These are phyloP conservation scores for Tylopilus sp. DNA, from an alignment of 768 basidiomycete species.

Conservation along the genomic window DNA sequence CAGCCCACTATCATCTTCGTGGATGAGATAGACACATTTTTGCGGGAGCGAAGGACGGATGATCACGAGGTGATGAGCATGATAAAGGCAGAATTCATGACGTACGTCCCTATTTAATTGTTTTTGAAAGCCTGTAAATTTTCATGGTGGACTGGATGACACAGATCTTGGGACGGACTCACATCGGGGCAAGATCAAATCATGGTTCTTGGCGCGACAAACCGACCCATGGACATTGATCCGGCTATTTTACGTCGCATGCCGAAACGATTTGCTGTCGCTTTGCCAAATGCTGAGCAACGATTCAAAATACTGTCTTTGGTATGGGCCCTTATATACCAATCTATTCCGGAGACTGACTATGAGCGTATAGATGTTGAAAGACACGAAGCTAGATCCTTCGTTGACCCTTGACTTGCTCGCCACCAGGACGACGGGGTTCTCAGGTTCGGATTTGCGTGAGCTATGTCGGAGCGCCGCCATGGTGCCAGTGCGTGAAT, in stretches of 20 bases:
- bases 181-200: slow-evolving; percentile 78
- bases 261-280: slow-evolving; percentile 92
- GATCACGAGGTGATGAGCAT: slow-evolving; percentile 98
- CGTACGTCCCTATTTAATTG: slow-evolving; percentile 44
- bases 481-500: slow-evolving; percentile 88
- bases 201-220: slow-evolving; percentile 91
- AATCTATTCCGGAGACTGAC: background rate
- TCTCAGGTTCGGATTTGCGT: slow-evolving; percentile 87
- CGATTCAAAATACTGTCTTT: slow-evolving; percentile 80
- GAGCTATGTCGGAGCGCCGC: slow-evolving; percentile 93
- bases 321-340: slow-evolving; percentile 38
- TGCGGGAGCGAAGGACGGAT: slow-evolving; percentile 79
- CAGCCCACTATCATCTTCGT: slow-evolving; percentile 98
- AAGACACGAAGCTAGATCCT: slow-evolving; percentile 64
- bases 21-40: slow-evolving; percentile 96
- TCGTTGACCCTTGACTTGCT: slow-evolving; percentile 60
- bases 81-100: slow-evolving; percentile 98
- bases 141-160: background rate
- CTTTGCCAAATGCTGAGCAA: slow-evolving; percentile 74
- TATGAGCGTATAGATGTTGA: slow-evolving; percentile 63
- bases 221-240: slow-evolving; percentile 91
- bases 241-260: slow-evolving; percentile 88
- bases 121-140: background rate
- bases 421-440: slow-evolving; percentile 65
- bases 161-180: slow-evolving; percentile 92